Percentiles rank a stretch among this genome's conserved stretches.
Evolutionary conservation across 495 filamentous ascomycete species (phyloP).

Genomic region (Tuber melanosporum): DNA sequence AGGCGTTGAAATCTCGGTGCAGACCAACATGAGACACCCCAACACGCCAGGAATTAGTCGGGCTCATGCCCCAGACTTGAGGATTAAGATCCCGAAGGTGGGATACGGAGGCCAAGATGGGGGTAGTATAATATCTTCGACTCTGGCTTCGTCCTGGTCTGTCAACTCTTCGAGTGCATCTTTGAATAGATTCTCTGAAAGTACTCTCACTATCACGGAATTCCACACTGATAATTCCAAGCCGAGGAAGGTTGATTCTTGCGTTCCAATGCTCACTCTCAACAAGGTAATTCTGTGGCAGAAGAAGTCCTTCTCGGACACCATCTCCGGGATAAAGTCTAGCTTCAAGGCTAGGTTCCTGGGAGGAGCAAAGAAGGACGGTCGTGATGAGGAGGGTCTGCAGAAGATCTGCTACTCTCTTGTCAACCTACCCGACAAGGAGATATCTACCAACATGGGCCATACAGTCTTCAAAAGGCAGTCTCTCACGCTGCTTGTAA

Average conservation of each 20-base stretch:
- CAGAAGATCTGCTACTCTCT: neutral
- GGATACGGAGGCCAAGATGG: neutral
- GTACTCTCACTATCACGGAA: neutral
- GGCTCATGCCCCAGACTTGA: neutral
- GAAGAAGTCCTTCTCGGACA: constrained; percentile 5
- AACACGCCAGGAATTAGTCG: neutral
- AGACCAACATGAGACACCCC: neutral
- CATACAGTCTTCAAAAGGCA: constrained; percentile 20
- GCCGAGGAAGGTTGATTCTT: neutral
- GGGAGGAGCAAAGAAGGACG: too few relatives aligned
- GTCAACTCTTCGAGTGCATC: neutral
- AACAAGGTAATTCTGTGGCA: neutral
- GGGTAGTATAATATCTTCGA: neutral
- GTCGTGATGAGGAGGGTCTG: neutral
- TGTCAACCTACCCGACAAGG: neutral
- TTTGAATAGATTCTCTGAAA: neutral
- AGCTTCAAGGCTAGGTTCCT: neutral
- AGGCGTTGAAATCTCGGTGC: neutral
- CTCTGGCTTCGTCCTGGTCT: neutral
- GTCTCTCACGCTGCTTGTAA: constrained; percentile 24
- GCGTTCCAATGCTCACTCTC: neutral
- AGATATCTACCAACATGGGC: neutral
- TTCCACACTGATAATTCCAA: neutral
- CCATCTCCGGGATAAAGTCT: neutral
- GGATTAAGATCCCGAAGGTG: neutral